Base-by-base conservation (phyloP, 306 rosid genomes). In the Comarum palustre region DNA sequence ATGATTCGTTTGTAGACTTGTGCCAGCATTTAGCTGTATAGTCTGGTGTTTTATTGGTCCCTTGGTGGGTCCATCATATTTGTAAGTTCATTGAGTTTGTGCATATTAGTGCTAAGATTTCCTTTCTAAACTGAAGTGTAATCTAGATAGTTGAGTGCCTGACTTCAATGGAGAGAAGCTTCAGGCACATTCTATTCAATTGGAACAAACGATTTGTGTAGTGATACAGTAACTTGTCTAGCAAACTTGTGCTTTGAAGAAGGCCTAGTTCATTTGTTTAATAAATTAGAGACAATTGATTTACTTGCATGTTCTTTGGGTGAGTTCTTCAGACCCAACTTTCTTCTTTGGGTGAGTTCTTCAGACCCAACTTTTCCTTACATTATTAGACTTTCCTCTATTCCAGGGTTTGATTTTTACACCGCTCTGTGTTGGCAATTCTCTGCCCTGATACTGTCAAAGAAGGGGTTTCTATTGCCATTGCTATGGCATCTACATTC, bases 21-120 rank as follows among this genome's bases (percentile, higher is more conserved):
- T 79, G 89, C 86, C 88, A 81, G 85, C 89, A 87, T 83, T 79
- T 87, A 88, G 87, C 89, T 75, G 83, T 86, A 87, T 88, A 84
- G 87, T 77, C 83, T 86, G 86, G 89, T 79, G 88, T 78, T 82
- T 85, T 46, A 38, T 83, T 76, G 81, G 86, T 85, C 43, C 67
- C 67, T 62, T 19, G 67, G 67, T 78, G 71, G 83, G 84, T 78
- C 92, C 86, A 79, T 83, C 86, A 80, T 85, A 85, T 51, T 77
- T 73, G 38, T 73, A 75, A 74, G 80, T 81, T 80, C 85, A 86
- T 84, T 82, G 62, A 27, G 36, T 75, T 75, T 92, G 98, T 87
- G 95, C 90, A 88, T 92, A 87, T 66, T 82, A 90, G 92, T 85
- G 58, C 51, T 79, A 81, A 80, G 80, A 70, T 84, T 82, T 90